Conservation (phyloP, 78 protist species). For the Dictyostelium brefeldianum region DNA sequence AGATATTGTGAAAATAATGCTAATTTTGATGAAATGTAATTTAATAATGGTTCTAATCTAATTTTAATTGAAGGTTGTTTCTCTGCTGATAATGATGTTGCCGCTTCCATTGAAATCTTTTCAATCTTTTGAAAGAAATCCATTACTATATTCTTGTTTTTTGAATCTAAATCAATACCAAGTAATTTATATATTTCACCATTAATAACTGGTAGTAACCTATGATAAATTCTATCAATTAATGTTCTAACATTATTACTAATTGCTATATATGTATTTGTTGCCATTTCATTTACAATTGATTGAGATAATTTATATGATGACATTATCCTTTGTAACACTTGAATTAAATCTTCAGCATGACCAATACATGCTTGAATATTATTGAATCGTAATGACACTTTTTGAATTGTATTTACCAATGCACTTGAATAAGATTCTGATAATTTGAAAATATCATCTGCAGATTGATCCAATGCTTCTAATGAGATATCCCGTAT, state of each 20-base stretch:
- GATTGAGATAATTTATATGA: constrained; percentile 28
- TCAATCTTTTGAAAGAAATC: constrained; percentile 60
- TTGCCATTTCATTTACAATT: constrained; percentile 51
- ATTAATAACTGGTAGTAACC: constrained; percentile 51
- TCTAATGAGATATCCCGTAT: constrained; percentile 19
- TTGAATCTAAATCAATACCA: constrained; percentile 32
- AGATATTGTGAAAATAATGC: constrained; percentile 59
- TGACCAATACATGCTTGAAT: constrained; percentile 77
- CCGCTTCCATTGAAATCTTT: constrained; percentile 18
- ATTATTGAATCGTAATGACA: constrained; percentile 60
- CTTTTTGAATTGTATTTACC: constrained; percentile 47
- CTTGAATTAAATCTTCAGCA: constrained; percentile 62
- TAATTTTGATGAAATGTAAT: constrained; percentile 57
- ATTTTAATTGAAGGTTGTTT: background rate
- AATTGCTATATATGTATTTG: constrained; percentile 34
- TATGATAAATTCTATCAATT: constrained; percentile 65
- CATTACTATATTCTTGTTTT: constrained; percentile 31
- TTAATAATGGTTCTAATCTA: constrained; percentile 49
- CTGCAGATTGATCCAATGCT: constrained; percentile 63
- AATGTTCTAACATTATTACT: constrained; percentile 44
- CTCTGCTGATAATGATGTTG: background rate
- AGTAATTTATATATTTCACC: constrained; percentile 58
- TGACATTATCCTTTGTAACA: constrained; percentile 27
- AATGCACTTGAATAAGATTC: constrained; percentile 16
- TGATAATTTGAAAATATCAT: constrained; percentile 60